Evolutionary conservation across 805 yeast species (phyloP).

Genomic region (Saturnispora mendoncae): DNA sequence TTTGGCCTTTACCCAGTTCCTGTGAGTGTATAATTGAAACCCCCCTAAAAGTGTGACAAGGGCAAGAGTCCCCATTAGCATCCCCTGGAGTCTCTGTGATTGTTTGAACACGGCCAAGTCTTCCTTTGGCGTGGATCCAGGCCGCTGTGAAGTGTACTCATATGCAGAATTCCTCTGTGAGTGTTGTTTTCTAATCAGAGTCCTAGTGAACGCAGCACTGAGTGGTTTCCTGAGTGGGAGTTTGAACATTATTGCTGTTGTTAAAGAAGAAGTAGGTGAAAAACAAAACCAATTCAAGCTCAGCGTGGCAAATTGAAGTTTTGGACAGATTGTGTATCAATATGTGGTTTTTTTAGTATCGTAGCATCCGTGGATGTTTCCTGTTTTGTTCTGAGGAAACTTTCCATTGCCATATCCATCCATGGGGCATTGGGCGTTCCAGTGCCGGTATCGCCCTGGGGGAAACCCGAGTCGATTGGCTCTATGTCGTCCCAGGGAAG

Average conservation of each 20-base stretch:
- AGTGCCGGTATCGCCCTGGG: background rate
- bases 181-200: background rate
- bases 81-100: constrained; percentile 4
- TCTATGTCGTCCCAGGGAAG: constrained; percentile 8
- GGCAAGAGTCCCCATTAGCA: constrained; percentile 29
- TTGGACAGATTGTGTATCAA: too few species aligned
- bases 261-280: too few species aligned
- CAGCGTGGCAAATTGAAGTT: background rate
- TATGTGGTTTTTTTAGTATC: too few species aligned
- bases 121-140: background rate
- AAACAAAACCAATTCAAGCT: too few species aligned
- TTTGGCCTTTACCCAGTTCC: constrained; percentile 34
- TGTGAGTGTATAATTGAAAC: constrained; percentile 30
- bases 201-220: background rate
- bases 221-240: background rate
- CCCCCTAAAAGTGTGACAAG: constrained; percentile 33
- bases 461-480: background rate
- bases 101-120: background rate
- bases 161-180: constrained; percentile 1
- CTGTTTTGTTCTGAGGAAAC: background rate
- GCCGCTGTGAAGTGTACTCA: constrained; percentile 5
- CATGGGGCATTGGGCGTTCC: background rate
- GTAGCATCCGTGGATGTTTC: too few species aligned
- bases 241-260: too few species aligned
- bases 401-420: background rate